These are phyloP conservation scores for Macrolepiota albuminosa DNA, from an alignment of 768 basidiomycete genomes.

Conservation along the genomic window DNA sequence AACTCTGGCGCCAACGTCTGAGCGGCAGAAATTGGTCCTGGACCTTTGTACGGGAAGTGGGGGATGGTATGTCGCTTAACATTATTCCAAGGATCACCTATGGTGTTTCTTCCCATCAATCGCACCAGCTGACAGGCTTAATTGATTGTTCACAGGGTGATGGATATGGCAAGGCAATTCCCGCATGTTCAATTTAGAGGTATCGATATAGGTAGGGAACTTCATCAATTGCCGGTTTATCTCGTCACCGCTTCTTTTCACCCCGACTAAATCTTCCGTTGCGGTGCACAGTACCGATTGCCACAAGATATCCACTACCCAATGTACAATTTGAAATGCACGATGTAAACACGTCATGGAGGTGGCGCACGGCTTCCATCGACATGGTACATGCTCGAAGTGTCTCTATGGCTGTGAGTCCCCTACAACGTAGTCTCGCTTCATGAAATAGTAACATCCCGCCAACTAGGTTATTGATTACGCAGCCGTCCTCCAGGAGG, in stretches of 20 bases:
- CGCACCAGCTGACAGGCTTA: constrained; percentile 1
- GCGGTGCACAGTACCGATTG: constrained; percentile 56
- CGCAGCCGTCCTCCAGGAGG: constrained; percentile 47
- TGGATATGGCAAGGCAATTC: constrained; percentile 69
- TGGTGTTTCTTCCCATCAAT: constrained; percentile 4
- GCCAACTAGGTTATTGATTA: constrained; percentile 50
- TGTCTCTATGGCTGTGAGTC: constrained; percentile 56
- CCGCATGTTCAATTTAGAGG: constrained; percentile 63
- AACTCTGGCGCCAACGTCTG: constrained; percentile 36
- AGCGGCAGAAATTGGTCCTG: constrained; percentile 48
- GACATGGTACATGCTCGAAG: constrained; percentile 66
- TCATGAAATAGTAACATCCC: neutral
- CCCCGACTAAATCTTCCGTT: constrained; percentile 2
- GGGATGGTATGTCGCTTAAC: constrained; percentile 47
- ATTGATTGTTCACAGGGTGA: constrained; percentile 44
- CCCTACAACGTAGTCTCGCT: neutral
- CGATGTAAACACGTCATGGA: constrained; percentile 49
- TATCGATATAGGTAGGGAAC: constrained; percentile 66
- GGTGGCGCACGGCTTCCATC: constrained; percentile 50
- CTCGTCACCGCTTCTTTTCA: constrained; percentile 9
- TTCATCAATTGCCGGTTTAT: constrained; percentile 3
- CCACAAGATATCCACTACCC: constrained; percentile 51
- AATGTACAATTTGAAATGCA: constrained; percentile 67
- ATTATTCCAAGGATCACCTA: constrained; percentile 15
- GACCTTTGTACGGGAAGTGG: constrained; percentile 80